Evolutionary conservation across 2,329 filamentous ascomycete species (phyloP).

Genomic region (Cryphonectria naterciae): DNA sequence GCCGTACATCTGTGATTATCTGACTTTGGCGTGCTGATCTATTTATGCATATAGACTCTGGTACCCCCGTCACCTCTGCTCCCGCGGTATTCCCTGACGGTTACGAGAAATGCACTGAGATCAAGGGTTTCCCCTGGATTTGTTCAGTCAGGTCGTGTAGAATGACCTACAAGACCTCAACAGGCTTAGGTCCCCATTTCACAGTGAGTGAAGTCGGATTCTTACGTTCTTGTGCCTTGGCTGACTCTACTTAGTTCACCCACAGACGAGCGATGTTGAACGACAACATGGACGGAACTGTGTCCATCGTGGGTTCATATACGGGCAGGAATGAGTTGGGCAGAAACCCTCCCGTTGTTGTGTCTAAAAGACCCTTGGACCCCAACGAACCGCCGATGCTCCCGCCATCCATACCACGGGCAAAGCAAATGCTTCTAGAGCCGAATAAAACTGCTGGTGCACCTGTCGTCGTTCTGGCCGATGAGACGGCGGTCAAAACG

Average conservation of each 20-base stretch:
- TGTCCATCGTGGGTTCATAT: constrained; percentile 32
- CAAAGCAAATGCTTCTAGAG: neutral
- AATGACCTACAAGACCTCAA: constrained; percentile 5
- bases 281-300: constrained; percentile 39
- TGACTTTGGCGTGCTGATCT: neutral
- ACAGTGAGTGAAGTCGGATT: neutral
- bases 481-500: neutral
- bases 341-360: constrained; percentile 30
- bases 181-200: constrained; percentile 16
- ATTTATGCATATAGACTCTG: neutral
- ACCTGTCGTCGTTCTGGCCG: neutral
- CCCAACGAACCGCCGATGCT: constrained; percentile 24
- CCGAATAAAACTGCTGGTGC: neutral
- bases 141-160: constrained; percentile 25
- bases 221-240: neutral
- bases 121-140: constrained; percentile 18
- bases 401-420: constrained; percentile 8
- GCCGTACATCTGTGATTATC: neutral
- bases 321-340: constrained; percentile 5
- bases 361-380: constrained; percentile 31
- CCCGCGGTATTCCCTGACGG: constrained; percentile 24
- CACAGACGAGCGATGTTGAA: constrained; percentile 34
- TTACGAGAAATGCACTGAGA: constrained; percentile 11
- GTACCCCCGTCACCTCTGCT: neutral
- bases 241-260: constrained; percentile 11